These are phyloP conservation scores for Talaromyces wortmannii DNA, from an alignment of 495 filamentous ascomycete genomes.

Conservation along the genomic window DNA sequence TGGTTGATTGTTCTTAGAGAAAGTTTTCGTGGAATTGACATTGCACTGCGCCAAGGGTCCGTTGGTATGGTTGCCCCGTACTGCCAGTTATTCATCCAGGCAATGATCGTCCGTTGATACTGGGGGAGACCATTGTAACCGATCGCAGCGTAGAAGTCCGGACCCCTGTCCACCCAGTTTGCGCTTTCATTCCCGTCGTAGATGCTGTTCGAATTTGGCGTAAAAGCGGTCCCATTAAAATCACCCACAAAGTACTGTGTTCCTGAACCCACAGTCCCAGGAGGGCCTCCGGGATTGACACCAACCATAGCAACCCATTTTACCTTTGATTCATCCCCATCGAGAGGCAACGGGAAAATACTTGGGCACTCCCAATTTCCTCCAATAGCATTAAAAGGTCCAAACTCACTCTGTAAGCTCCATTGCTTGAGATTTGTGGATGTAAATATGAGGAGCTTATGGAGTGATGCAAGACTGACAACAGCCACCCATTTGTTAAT, in stretches of 20 bases:
- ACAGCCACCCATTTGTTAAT: constrained; percentile 45
- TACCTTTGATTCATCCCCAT: constrained; percentile 17
- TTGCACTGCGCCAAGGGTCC: constrained; percentile 43
- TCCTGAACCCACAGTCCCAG: constrained; percentile 36
- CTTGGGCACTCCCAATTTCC: constrained; percentile 55
- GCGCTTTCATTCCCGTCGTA: constrained; percentile 5
- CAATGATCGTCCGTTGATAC: constrained; percentile 34
- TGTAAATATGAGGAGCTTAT: constrained; percentile 45
- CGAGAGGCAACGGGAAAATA: constrained; percentile 28
- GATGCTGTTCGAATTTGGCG: constrained; percentile 13
- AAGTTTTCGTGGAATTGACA: constrained; percentile 42
- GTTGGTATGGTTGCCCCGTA: constrained; percentile 38
- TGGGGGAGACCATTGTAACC: constrained; percentile 42
- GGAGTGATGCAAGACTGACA: constrained; percentile 38
- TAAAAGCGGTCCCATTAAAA: constrained; percentile 29
- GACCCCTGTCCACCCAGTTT: constrained; percentile 46
- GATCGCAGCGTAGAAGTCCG: constrained; percentile 52
- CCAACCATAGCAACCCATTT: constrained; percentile 45
- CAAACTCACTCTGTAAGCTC: constrained; percentile 48
- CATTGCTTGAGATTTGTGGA: constrained; percentile 47
- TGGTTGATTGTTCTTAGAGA: constrained; percentile 15
- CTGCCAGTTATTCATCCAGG: constrained; percentile 58
- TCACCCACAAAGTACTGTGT: constrained; percentile 28
- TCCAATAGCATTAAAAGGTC: constrained; percentile 41
- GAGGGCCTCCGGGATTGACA: constrained; percentile 51